phyloP scores from a whole-genome alignment of 345 rosid species.

The Dipteronia sinensis region DNA sequence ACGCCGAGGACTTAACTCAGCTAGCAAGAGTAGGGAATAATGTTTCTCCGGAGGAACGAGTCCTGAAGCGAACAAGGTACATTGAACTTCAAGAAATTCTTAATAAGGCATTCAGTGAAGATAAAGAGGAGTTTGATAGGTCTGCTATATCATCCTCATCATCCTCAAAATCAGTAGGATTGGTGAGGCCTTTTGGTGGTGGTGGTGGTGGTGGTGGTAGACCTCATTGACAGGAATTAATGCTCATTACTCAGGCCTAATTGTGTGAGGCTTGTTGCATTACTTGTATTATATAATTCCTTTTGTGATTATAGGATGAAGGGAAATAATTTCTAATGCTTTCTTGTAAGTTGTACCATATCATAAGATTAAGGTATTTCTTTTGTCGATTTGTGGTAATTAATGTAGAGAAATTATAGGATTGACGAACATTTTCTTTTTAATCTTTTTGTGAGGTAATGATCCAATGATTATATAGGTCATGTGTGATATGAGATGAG shows the following conservation, averaged over 20 bases:
- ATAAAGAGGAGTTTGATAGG: conserved; percentile 56
- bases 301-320: no score
- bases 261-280: neutral
- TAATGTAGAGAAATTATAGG: neutral
- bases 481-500: no score
- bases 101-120: conserved; percentile 60
- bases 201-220: conserved; percentile 11
- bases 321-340: neutral
- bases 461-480: no score
- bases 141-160: conserved; percentile 51
- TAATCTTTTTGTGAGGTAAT: neutral
- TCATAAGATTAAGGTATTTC: neutral
- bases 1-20: conserved; percentile 54
- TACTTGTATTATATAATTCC: conserved; percentile 9
- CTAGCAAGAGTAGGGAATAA: conserved; percentile 57
- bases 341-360: neutral
- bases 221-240: conserved; percentile 10
- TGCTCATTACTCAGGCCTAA: neutral
- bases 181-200: conserved; percentile 26
- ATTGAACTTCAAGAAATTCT: conserved; percentile 62
- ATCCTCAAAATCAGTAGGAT: conserved; percentile 34
- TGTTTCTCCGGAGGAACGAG: conserved; percentile 45
- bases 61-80: conserved; percentile 55
- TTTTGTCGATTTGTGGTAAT: neutral
- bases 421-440: neutral